Evolutionary conservation across 805 yeast genomes (phyloP), one percentile per base, ranked within the genome.

Genomic region (Yamadazyma scolyti): DNA sequence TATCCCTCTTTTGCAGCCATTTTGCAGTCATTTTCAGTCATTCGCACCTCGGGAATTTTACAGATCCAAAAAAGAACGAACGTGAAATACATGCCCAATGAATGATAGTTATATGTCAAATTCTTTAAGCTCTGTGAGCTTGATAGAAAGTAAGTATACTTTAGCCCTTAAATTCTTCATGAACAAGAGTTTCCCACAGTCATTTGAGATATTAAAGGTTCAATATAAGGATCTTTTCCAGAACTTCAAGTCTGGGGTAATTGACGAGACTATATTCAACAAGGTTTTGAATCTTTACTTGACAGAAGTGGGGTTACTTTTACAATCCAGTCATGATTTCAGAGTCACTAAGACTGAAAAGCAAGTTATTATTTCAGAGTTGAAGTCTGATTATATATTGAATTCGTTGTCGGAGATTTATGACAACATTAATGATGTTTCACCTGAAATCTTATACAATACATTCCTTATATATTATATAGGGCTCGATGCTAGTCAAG

Each of bases 81-180:
- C n/a, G n/a, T n/a, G n/a, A n/a, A n/a, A n/a, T n/a, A n/a, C n/a
- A n/a, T n/a, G n/a, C n/a, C n/a, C n/a, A n/a, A n/a, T n/a, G n/a
- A n/a, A n/a, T n/a, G 30, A 31, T 8, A 31, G 23, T 9, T 22
- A 23, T 10, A 23, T 33, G 29, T 16, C 28, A 5, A 28, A 23
- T 11, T 41, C 46, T 8, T 27, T 33, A 7, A 41, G 36, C 20
- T 27, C 34, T 2, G 16, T 20, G 14, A 28, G 25, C 19, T 19
- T 38, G 7, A 27, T 41, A 17, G 46, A 41, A 14, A 35, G 26
- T 16, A 34, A 30, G 16, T 65, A 62, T 37, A 49, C 54, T 30
- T 39, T 64, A 27, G 58, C 71, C 2, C 45, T 61, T 36, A 65
- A 65, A 43, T 48, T 48, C 29, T 65, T 65, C 44, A 50, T 60